phyloP scores from a whole-genome alignment of 2,329 filamentous ascomycete species.

The Aspergillus ochraceus region DNA sequence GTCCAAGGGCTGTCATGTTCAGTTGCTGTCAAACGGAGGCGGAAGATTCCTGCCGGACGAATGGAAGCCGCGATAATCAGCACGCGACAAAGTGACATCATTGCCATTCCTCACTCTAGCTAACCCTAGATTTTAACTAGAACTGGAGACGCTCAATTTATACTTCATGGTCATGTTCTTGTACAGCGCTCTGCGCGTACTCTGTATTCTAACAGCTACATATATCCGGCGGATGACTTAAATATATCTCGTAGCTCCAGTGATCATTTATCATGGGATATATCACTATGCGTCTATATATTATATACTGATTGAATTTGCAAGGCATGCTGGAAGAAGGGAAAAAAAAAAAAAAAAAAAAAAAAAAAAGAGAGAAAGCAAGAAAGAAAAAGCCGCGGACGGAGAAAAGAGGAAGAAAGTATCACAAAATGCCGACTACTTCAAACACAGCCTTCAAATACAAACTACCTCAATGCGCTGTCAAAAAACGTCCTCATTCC shows the following conservation, averaged over 20 bases:
- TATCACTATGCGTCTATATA: background rate
- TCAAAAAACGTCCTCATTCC: conserved; percentile 12
- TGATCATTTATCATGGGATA: too few relatives aligned
- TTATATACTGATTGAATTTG: background rate
- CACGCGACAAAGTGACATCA: background rate
- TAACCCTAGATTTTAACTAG: too few relatives aligned
- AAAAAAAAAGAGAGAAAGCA: background rate
- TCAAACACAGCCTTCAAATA: background rate
- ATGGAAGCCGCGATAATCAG: background rate
- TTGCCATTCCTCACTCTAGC: too few relatives aligned
- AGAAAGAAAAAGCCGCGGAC: too few relatives aligned
- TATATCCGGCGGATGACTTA: too few relatives aligned
- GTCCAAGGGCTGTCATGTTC: background rate
- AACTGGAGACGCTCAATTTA: too few relatives aligned
- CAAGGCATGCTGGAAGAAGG: too few relatives aligned
- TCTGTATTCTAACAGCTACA: too few relatives aligned
- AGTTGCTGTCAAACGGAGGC: background rate
- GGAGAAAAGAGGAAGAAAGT: too few relatives aligned
- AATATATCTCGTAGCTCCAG: too few relatives aligned
- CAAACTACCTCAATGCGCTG: conserved; percentile 7
- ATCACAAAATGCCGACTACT: background rate
- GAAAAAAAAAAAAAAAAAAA: background rate
- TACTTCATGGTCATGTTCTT: too few relatives aligned
- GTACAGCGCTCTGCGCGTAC: too few relatives aligned
- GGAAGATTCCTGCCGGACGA: background rate